Conservation (phyloP, 2,329 filamentous ascomycete species). For the Dactylellina sp. region DNA sequence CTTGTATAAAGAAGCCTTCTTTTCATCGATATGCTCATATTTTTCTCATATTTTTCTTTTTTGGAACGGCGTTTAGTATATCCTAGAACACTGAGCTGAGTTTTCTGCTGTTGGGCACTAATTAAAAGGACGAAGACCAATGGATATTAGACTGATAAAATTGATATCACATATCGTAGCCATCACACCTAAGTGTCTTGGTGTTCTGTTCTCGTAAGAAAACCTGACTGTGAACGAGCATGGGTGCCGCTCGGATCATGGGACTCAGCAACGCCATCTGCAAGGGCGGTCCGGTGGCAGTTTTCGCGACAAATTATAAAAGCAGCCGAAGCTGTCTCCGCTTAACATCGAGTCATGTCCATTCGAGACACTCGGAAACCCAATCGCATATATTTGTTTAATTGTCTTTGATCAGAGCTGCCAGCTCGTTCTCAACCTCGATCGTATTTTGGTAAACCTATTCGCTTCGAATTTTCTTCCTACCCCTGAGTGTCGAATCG, state of each 20-base stretch:
- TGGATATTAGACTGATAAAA: background rate
- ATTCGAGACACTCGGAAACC: no score
- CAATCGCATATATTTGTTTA: no score
- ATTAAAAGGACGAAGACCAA: background rate
- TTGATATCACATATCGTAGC: constrained; percentile 1
- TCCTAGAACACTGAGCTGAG: constrained; percentile 12
- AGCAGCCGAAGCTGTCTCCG: no score
- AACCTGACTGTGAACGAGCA: no score
- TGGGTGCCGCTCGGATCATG: constrained; percentile 15
- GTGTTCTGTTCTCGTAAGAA: background rate
- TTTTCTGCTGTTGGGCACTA: constrained; percentile 2
- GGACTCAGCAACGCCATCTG: constrained; percentile 7
- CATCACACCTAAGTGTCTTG: no score
- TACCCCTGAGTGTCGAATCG: no score
- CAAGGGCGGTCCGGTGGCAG: background rate
- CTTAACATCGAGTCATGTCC: no score
- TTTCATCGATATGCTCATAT: constrained; percentile 1
- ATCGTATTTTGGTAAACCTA: no score
- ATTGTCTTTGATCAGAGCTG: no score
- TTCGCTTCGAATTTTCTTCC: no score
- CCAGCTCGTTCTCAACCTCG: no score
- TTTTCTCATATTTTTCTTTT: background rate
- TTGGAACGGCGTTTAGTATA: constrained; percentile 23
- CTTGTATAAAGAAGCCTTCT: constrained; percentile 15
- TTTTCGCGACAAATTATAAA: constrained; percentile 20